These are phyloP conservation scores for Pachysandra terminalis DNA, from an alignment of 164 flowering plant species.

Conservation along the genomic window DNA sequence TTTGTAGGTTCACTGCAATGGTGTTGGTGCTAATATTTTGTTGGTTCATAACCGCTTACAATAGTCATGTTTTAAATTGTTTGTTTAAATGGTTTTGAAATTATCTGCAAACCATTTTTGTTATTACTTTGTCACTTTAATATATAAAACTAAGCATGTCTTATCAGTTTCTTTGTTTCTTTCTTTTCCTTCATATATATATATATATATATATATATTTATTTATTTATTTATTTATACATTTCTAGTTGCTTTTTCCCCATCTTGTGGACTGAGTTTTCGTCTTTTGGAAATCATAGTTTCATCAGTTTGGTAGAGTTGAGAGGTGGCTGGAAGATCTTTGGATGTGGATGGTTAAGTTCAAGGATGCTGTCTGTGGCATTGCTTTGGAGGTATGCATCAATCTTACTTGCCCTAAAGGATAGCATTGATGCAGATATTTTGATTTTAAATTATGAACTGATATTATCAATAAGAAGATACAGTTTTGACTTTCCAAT, in stretches of 20 bases:
- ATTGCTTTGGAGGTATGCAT: slow-evolving; percentile 62
- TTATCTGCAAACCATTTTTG: too few relatives aligned
- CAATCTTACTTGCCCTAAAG: neutral
- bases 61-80: too few relatives aligned
- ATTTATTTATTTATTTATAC: too few relatives aligned
- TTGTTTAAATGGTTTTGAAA: too few relatives aligned
- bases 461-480: neutral
- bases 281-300: slow-evolving; percentile 39
- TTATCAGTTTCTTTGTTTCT: too few relatives aligned
- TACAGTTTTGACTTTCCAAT: neutral
- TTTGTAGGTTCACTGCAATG: too few relatives aligned
- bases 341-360: slow-evolving; percentile 79
- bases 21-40: too few relatives aligned
- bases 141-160: too few relatives aligned
- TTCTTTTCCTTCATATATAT: too few relatives aligned
- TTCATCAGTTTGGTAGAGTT: slow-evolving; percentile 59
- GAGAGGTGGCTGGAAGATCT: slow-evolving; percentile 84
- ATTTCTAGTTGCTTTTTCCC: neutral
- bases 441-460: neutral
- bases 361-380: slow-evolving; percentile 62
- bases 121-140: too few relatives aligned
- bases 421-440: neutral
- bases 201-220: too few relatives aligned
- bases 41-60: too few relatives aligned
- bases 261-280: neutral